Conservation (phyloP, 2,329 filamentous ascomycete genomes). For the Colletotrichum sublineola region DNA sequence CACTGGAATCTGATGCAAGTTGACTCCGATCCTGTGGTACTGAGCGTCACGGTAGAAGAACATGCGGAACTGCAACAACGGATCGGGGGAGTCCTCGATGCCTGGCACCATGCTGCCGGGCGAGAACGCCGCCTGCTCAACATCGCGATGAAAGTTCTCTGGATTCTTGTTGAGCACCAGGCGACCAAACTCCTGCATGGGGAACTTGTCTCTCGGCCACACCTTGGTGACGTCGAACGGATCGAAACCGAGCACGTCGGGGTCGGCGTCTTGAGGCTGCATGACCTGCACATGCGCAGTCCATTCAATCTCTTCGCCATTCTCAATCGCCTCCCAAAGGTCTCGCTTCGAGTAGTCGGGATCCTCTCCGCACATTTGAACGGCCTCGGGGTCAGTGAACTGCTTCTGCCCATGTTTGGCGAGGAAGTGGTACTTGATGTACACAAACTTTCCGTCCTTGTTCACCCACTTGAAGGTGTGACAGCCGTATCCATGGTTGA, state of each 20-base stretch:
- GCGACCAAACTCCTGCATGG: conserved; percentile 62
- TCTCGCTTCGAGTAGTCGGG: conserved; percentile 67
- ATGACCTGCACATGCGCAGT: conserved; percentile 69
- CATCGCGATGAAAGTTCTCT: conserved; percentile 64
- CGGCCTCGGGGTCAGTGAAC: conserved; percentile 60
- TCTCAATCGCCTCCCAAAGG: conserved; percentile 66
- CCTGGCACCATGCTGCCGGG: conserved; percentile 65
- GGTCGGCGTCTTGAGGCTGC: conserved; percentile 66
- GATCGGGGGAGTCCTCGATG: conserved; percentile 62
- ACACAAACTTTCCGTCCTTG: conserved; percentile 60
- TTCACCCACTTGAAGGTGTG: conserved; percentile 64
- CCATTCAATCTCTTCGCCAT: conserved; percentile 66
- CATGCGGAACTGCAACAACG: conserved; percentile 62
- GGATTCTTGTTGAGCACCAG: conserved; percentile 67
- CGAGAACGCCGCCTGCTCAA: conserved; percentile 65
- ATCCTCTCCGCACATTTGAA: conserved; percentile 60
- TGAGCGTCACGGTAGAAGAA: conserved; percentile 65
- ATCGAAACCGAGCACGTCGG: conserved; percentile 64
- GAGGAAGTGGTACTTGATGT: conserved; percentile 65
- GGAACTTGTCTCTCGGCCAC: conserved; percentile 63
- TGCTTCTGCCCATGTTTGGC: conserved; percentile 62
- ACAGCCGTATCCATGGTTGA: conserved; percentile 58
- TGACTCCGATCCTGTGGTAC: conserved; percentile 65
- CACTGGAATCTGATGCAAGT: conserved; percentile 63
- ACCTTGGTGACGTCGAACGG: conserved; percentile 67